Evolutionary conservation across 106 monocot species (phyloP).

Genomic region (Acanthochlamys bracteata): DNA sequence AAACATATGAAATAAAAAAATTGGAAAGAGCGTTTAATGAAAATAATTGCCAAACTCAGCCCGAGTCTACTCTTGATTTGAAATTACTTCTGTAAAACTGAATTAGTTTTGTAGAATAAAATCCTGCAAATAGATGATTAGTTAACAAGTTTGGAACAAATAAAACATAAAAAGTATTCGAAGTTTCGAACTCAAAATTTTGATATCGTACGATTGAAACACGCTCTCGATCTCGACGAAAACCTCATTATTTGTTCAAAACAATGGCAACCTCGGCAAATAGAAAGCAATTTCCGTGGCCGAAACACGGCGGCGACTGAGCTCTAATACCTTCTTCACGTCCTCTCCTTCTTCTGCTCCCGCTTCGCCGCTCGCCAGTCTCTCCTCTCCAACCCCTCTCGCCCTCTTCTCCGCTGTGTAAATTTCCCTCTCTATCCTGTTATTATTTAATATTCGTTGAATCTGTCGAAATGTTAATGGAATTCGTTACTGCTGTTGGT

Average conservation of each 20-base stretch:
- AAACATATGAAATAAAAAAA: too few species aligned
- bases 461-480: not conserved
- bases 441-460: not conserved
- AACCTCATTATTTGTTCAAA: not conserved
- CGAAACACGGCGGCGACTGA: slow-evolving; percentile 57
- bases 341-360: slow-evolving; percentile 86
- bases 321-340: slow-evolving; percentile 82
- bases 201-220: too few species aligned
- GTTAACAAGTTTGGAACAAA: too few species aligned
- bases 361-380: slow-evolving; percentile 59
- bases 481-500: not conserved
- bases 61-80: too few species aligned
- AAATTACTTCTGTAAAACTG: too few species aligned
- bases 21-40: too few species aligned
- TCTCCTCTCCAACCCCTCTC: slow-evolving; percentile 45
- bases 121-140: too few species aligned
- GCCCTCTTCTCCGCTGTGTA: not conserved
- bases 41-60: too few species aligned
- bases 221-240: too few species aligned
- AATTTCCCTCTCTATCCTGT: not conserved
- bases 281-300: slow-evolving; percentile 45
- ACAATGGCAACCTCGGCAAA: slow-evolving; percentile 11
- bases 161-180: too few species aligned
- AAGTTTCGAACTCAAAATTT: too few species aligned
- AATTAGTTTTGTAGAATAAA: too few species aligned